Conservation (phyloP, 208 protist species). For the Trypanosoma scelopori region DNA sequence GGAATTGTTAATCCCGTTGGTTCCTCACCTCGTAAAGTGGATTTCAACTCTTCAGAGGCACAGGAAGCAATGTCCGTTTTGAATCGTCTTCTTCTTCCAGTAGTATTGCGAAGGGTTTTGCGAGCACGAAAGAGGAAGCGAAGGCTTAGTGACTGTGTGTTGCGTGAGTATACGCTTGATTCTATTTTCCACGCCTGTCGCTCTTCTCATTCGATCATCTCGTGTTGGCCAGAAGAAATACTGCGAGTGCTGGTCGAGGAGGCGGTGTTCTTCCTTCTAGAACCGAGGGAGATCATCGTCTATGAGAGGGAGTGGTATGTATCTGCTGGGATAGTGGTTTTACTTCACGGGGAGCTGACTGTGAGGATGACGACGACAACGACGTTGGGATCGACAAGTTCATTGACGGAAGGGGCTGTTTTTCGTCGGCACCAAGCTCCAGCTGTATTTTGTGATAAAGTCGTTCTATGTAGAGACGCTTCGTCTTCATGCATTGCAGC, state of each 20-base stretch:
- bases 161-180: conserved; percentile 57
- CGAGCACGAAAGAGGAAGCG: conserved; percentile 34
- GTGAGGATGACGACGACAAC: conserved; percentile 35
- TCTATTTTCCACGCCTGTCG: conserved; percentile 66
- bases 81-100: conserved; percentile 48
- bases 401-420: not conserved
- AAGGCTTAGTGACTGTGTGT: conserved; percentile 44
- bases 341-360: conserved; percentile 75
- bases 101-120: conserved; percentile 50
- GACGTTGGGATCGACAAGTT: not conserved
- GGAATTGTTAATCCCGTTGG: not conserved
- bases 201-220: conserved; percentile 51
- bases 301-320: conserved; percentile 79
- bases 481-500: conserved; percentile 45
- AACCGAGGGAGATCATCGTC: conserved; percentile 63
- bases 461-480: conserved; percentile 83
- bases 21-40: conserved; percentile 10
- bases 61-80: conserved; percentile 46
- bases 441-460: conserved; percentile 59
- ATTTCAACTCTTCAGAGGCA: conserved; percentile 46
- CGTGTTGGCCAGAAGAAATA: conserved; percentile 62
- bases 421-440: conserved; percentile 40
- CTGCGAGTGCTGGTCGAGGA: conserved; percentile 50
- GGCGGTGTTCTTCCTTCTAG: conserved; percentile 52
- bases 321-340: conserved; percentile 73